A percentile compares a stretch with the other conserved stretches of the same genome.
These are phyloP conservation scores for Penicillium carneum DNA, from an alignment of 2,329 filamentous ascomycete species.

Conservation along the genomic window DNA sequence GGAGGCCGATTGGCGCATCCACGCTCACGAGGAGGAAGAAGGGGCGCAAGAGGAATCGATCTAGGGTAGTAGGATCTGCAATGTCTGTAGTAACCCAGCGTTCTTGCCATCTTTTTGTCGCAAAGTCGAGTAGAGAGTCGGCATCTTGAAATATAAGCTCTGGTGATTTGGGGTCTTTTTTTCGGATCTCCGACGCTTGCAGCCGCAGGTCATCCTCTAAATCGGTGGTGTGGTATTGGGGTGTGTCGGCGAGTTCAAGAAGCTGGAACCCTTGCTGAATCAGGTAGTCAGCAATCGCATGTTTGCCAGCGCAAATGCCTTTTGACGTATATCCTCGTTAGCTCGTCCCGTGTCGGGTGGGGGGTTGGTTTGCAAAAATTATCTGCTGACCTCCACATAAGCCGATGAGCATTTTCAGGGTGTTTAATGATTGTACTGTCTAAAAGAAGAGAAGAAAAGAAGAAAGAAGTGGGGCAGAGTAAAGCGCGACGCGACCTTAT, in stretches of 20 bases:
- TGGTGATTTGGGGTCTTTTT: slow-evolving; percentile 28
- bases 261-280: slow-evolving; percentile 81
- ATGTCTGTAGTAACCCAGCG: slow-evolving; percentile 88
- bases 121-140: slow-evolving; percentile 78
- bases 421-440: neutral
- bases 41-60: slow-evolving; percentile 77
- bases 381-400: slow-evolving; percentile 57
- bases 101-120: slow-evolving; percentile 82
- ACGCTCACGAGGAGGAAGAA: slow-evolving; percentile 94
- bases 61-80: slow-evolving; percentile 73
- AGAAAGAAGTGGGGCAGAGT: slow-evolving; percentile 14
- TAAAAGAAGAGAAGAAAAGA: slow-evolving; percentile 8
- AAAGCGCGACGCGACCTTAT: slow-evolving; percentile 12
- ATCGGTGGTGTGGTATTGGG: slow-evolving; percentile 34
- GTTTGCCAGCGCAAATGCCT: slow-evolving; percentile 95
- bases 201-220: slow-evolving; percentile 40
- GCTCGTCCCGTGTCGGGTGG: slow-evolving; percentile 13
- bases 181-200: slow-evolving; percentile 36
- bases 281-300: slow-evolving; percentile 85
- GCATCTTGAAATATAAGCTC: slow-evolving; percentile 64
- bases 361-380: neutral
- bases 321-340: slow-evolving; percentile 21
- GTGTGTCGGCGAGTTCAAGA: slow-evolving; percentile 64
- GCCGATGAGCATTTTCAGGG: slow-evolving; percentile 57
- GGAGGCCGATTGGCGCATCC: slow-evolving; percentile 83